Evolutionary conservation across 73 alveolate species (phyloP), one percentile per base, ranked within the genome.

Genomic region (Vitrella brassicaformis): DNA sequence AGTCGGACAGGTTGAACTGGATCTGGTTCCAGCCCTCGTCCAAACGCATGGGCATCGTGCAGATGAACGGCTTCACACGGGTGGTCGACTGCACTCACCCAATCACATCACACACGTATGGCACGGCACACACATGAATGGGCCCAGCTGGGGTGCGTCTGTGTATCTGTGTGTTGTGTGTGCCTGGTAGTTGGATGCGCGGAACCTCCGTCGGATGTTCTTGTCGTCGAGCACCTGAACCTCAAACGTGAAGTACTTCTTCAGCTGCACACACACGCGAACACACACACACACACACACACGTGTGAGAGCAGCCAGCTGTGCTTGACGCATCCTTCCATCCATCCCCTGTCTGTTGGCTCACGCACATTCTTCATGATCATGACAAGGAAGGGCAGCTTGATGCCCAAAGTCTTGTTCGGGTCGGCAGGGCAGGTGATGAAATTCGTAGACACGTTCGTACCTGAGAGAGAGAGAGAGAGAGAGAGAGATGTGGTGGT

Each of bases 11-110:
- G 74, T 84, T 86, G 89, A 90, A 89, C 80, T 90, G 95, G 71
- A 90, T 90, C 89, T 91, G 96, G 78, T 91, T 91, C 97, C 96
- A 87, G 69, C 98, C 98, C 86, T 94, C 98, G 74, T 94, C 98
- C 68, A 94, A 89, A 80, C 96, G 88, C 98, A 94, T 94, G 71
- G 98, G 98, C 93, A 94, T 94, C 71, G 98, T 94, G 71, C 98
- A 94, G 86, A 94, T 94, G 90, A 94, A 94, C 29, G 98, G 98
- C 88, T 94, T 94, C 76, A 94, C 98, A 71, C 97, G 81, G 46
- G 97, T 91, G 68, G 94, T 88, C 69, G 84, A 78, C 89, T 94
- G 56, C 56, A 39, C 14, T 14, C 56, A 39, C 14, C 14, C 14
- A 39, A n/a, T n/a, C n/a, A n/a, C n/a, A n/a, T n/a, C n/a, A n/a